Evolutionary conservation across 768 basidiomycete species (phyloP), one percentile per base, ranked within the genome.

Genomic region (Chlorophyllum brunneum): DNA sequence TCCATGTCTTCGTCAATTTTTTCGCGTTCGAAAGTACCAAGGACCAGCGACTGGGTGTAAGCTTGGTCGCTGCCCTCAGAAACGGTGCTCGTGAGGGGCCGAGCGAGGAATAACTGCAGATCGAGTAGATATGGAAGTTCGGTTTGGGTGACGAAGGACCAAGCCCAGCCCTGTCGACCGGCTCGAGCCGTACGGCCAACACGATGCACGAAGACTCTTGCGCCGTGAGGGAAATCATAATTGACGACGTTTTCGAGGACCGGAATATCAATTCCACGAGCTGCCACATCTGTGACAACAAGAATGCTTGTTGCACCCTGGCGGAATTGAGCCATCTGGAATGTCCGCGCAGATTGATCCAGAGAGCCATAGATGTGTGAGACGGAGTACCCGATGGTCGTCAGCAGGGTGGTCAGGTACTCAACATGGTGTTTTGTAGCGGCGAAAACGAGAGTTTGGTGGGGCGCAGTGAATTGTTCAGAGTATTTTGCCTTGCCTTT

Each of bases 381-480:
- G 15, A 92, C 86, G 2, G 90, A 74, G 64, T 95, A 99, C 9
- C 92, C 92, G 7, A 87, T 85, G 10, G 86, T 78, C 3, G 76
- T 76, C 48, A 99, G 77, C 4, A 99, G 74, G 37, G 79, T 80
- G 2, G 82, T 78, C 39, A 98, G 78, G 66, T 97, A 99, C 68
- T 98, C 97, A 62, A 99, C 94, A 60, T 99, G 97, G 63, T 99
- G 97, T 67, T 99, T 98, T 16, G 97, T 99, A 5, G 95, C 92
- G 2, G 87, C 85, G 61, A 99, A 99, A 6, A 99, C 79, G 43
- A 99, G 82, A 0, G 94, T 94, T 68, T 99, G 97, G 65, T 94
- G 87, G 20, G 91, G 83, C 2, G 83, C 83, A 5, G 81, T 81
- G 34, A 70, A 63, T 56, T 76, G 79, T 38, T 73, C 73, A 47